Evolutionary conservation across 768 basidiomycete genomes (phyloP).

Genomic region (Termitomyces sp.): DNA sequence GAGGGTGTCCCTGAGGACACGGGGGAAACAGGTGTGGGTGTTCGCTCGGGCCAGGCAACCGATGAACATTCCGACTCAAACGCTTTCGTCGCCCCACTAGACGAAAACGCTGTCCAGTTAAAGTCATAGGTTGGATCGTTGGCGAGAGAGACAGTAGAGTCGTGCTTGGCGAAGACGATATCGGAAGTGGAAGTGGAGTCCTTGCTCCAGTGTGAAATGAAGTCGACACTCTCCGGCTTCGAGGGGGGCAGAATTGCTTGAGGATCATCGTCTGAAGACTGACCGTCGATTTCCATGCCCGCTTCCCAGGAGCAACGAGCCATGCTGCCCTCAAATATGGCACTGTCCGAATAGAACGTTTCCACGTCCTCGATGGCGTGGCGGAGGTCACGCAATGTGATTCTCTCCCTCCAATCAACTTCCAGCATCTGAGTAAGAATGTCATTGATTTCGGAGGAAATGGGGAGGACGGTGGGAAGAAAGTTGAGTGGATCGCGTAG

Average conservation of each 20-base stretch:
- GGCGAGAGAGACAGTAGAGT: slow-evolving; percentile 18
- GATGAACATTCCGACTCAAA: slow-evolving; percentile 48
- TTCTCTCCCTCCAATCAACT: slow-evolving; percentile 58
- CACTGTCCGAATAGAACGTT: slow-evolving; percentile 71
- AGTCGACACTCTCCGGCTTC: slow-evolving; percentile 27
- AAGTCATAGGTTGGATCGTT: slow-evolving; percentile 36
- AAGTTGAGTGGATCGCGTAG: slow-evolving; percentile 72
- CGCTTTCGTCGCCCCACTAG: slow-evolving; percentile 49
- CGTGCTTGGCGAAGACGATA: slow-evolving; percentile 35
- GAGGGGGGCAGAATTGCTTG: slow-evolving; percentile 36
- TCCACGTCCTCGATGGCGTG: slow-evolving; percentile 49
- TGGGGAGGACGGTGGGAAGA: slow-evolving; percentile 79
- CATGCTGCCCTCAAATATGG: slow-evolving; percentile 77
- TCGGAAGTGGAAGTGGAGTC: slow-evolving; percentile 45
- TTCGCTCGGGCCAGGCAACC: slow-evolving; percentile 32
- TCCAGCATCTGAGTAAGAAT: slow-evolving; percentile 72
- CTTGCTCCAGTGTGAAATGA: slow-evolving; percentile 57
- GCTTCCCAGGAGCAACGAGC: slow-evolving; percentile 78
- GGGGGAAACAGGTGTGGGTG: slow-evolving; percentile 39
- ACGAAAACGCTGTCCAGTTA: slow-evolving; percentile 37
- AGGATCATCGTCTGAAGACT: slow-evolving; percentile 38
- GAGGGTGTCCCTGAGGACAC: slow-evolving; percentile 40
- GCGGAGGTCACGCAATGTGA: slow-evolving; percentile 51
- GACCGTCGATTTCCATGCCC: slow-evolving; percentile 63
- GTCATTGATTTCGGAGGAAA: slow-evolving; percentile 68